Evolutionary conservation across 2,329 filamentous ascomycete species (phyloP).

Genomic region (Alternaria dauci): DNA sequence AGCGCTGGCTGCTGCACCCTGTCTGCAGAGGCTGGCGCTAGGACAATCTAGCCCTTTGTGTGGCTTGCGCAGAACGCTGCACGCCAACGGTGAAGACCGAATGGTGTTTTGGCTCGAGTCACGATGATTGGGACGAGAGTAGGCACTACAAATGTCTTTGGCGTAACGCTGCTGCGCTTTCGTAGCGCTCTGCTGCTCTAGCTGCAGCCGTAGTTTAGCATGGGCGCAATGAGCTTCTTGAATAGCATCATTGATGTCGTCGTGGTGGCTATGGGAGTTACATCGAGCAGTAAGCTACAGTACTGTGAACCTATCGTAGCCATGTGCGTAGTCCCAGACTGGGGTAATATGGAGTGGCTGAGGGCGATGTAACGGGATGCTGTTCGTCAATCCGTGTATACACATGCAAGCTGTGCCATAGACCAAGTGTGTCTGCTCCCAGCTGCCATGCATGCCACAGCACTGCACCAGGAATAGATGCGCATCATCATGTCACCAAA

Average conservation of each 20-base stretch:
- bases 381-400: not conserved
- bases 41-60: conserved; percentile 35
- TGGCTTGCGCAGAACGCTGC: conserved; percentile 38
- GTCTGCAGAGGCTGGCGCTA: conserved; percentile 14
- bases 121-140: conserved; percentile 6
- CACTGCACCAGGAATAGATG: not conserved
- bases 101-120: not conserved
- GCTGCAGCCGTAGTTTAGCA: not conserved
- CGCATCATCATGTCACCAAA: not conserved
- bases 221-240: conserved; percentile 2
- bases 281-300: not conserved
- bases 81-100: conserved; percentile 29
- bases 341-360: not conserved
- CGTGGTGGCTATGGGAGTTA: conserved; percentile 7
- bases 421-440: not conserved
- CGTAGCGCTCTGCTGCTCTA: not conserved
- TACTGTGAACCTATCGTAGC: not conserved
- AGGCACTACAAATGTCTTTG: not conserved
- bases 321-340: not conserved
- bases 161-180: not conserved
- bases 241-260: not conserved
- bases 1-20: not conserved
- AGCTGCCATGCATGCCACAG: not conserved
- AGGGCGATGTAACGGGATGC: not conserved
- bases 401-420: not conserved